These are phyloP conservation scores for Lolium multiflorum DNA, from an alignment of 176 grass and related monocot genomes.

Conservation along the genomic window DNA sequence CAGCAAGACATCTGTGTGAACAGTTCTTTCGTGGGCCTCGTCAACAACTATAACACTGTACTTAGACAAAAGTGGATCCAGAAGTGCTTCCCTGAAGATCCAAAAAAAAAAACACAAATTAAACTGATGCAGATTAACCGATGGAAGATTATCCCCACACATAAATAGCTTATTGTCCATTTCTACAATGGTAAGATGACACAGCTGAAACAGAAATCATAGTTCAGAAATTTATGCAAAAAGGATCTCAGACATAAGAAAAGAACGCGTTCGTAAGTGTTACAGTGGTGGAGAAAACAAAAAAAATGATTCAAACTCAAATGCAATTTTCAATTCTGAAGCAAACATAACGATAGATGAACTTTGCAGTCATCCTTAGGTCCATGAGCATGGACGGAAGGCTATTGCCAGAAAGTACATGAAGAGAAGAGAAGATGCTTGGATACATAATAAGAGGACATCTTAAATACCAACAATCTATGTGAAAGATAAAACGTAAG, in stretches of 20 bases:
- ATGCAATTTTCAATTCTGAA: constrained; percentile 19
- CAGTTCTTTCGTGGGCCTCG: constrained; percentile 94
- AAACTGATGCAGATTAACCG: background rate
- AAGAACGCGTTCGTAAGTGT: background rate
- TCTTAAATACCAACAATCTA: background rate
- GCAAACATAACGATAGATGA: background rate
- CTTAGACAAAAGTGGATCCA: constrained; percentile 78
- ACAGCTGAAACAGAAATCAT: background rate
- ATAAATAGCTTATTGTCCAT: background rate
- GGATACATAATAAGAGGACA: constrained; percentile 10
- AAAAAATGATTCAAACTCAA: background rate
- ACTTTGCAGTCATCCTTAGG: background rate
- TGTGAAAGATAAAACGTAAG: constrained; percentile 3
- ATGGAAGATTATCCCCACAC: background rate
- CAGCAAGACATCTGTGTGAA: constrained; percentile 86
- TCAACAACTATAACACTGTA: constrained; percentile 89
- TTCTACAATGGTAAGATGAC: background rate
- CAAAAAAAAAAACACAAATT: background rate
- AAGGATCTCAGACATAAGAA: background rate
- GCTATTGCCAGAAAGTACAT: background rate
- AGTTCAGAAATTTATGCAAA: background rate
- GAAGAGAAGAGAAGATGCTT: background rate
- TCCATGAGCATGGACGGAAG: constrained; percentile 8
- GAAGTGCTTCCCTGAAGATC: constrained; percentile 83
- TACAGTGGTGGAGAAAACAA: background rate